Evolutionary conservation across 768 basidiomycete species (phyloP), one percentile per base, ranked within the genome.

Genomic region (Agrocybe praecox): DNA sequence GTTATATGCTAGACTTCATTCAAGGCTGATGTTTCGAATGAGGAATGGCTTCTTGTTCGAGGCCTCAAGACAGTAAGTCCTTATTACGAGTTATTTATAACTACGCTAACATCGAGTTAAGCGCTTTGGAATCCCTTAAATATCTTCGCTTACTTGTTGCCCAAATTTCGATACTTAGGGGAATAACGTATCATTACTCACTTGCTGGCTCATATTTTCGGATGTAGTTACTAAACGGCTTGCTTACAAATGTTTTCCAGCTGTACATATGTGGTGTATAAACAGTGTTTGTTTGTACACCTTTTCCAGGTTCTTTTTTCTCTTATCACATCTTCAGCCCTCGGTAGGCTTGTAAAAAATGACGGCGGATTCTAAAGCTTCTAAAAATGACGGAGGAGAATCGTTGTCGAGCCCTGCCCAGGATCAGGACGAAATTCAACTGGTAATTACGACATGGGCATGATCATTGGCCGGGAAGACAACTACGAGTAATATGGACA

Each of bases 31-130:
- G 94, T 95, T 21, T 82, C 89, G 24, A 89, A 83, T 56, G 92
- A 96, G 57, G 96, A 98, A 66, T 98, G 96, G 96, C 74, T 88
- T 7, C 84, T 98, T 57, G 96, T 98, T 72, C 93, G 88, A 72
- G 86, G 82, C 23, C 76, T 97, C 65, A 96, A 97, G 71, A 80
- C 83, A 29, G 92, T 92, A 69, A 61, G 87, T 74, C 40, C 14
- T 32, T 34, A 50, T n/a, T 1, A 32, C 23, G 19, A 43, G 10
- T 33, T 46, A 17, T 23, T 14, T 33, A 14, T 11, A n/a, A 17
- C 22, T 34, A 23, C 12, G 32, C 53, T 29, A 55, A 42, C 48
- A 45, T 52, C 23, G 9, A 46, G 22, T 56, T 15, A 58, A 73
- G 72, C 70, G 70, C 61, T 71, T 73, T 59, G 68, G 67, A 22